A percentile compares a stretch with the other conserved stretches of the same genome.
phyloP scores from a whole-genome alignment of 2,329 filamentous ascomycete species.

The Calycina herbarum region DNA sequence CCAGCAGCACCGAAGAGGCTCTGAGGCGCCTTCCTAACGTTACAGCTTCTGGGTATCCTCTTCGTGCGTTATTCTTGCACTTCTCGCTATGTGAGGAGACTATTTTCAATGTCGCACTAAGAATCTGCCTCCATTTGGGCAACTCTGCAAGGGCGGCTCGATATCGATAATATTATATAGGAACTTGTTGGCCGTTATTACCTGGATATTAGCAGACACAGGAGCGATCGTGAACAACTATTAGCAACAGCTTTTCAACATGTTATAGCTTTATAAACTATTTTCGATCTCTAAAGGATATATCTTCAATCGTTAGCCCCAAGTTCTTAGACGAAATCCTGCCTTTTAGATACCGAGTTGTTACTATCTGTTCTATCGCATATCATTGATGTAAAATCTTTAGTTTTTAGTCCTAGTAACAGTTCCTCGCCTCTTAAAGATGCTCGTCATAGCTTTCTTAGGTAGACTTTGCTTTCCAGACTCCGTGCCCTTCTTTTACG shows the following conservation, averaged over 20 bases:
- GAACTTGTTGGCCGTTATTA: conserved; percentile 18
- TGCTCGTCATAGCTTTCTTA: conserved; percentile 16
- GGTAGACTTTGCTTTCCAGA: conserved; percentile 15
- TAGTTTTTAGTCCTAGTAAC: background rate
- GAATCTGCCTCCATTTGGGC: conserved; percentile 19
- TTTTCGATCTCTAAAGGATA: conserved; percentile 20
- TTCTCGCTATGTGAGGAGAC: background rate
- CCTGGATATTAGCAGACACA: conserved; percentile 8
- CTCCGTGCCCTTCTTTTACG: conserved; percentile 16
- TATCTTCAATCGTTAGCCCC: conserved; percentile 16
- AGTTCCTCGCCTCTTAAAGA: conserved; percentile 10
- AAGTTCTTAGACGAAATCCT: conserved; percentile 13
- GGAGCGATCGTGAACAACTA: conserved; percentile 2
- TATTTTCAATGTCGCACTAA: conserved; percentile 16
- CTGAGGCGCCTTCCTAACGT: background rate
- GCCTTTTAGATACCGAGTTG: conserved; percentile 14
- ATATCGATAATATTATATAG: conserved; percentile 20
- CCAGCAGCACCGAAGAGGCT: background rate
- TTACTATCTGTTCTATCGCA: background rate
- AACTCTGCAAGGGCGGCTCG: conserved; percentile 13
- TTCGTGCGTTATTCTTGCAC: background rate
- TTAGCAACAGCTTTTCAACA: conserved; percentile 15
- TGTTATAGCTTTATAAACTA: conserved; percentile 15
- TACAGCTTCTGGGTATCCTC: background rate
- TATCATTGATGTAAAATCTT: background rate